Evolutionary conservation across 768 basidiomycete species (phyloP).

Genomic region (Agaricus subrufescens): DNA sequence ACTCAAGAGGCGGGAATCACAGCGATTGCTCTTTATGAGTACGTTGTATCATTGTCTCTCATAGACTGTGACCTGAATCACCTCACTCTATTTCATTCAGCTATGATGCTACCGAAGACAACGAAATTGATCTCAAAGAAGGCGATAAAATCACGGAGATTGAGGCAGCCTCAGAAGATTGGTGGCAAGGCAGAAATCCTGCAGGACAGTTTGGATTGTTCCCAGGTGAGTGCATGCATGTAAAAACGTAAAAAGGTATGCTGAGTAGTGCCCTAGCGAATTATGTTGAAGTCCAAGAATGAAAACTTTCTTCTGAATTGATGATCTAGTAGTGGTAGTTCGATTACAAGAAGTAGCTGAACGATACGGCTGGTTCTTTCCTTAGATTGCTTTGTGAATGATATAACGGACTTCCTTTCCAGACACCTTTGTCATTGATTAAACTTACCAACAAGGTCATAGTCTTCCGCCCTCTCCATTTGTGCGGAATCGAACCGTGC

Average conservation of each 20-base stretch:
- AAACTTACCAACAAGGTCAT: too few species aligned
- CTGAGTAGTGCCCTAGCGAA: slow-evolving; percentile 22
- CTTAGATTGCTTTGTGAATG: not conserved
- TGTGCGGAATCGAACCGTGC: too few species aligned
- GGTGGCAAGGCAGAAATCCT: slow-evolving; percentile 73
- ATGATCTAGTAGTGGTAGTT: not conserved
- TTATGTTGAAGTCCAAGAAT: slow-evolving; percentile 33
- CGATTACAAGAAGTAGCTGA: not conserved
- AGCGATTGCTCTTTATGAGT: slow-evolving; percentile 73
- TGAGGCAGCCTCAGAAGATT: slow-evolving; percentile 80
- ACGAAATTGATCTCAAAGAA: slow-evolving; percentile 82
- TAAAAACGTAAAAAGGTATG: not conserved
- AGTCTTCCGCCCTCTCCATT: too few species aligned
- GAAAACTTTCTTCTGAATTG: slow-evolving; percentile 3
- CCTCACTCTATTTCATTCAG: slow-evolving; percentile 27
- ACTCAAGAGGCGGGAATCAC: slow-evolving; percentile 52
- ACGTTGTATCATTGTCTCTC: slow-evolving; percentile 19
- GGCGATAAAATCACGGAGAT: slow-evolving; percentile 78
- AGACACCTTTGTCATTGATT: not conserved
- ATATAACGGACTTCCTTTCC: not conserved
- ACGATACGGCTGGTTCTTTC: not conserved
- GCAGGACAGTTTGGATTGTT: slow-evolving; percentile 63
- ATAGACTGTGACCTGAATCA: not conserved
- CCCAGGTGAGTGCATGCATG: slow-evolving; percentile 46
- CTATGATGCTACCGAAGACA: slow-evolving; percentile 89